Evolutionary conservation across 164 flowering plant genomes (phyloP).

Genomic region (Liriodendron chinense): DNA sequence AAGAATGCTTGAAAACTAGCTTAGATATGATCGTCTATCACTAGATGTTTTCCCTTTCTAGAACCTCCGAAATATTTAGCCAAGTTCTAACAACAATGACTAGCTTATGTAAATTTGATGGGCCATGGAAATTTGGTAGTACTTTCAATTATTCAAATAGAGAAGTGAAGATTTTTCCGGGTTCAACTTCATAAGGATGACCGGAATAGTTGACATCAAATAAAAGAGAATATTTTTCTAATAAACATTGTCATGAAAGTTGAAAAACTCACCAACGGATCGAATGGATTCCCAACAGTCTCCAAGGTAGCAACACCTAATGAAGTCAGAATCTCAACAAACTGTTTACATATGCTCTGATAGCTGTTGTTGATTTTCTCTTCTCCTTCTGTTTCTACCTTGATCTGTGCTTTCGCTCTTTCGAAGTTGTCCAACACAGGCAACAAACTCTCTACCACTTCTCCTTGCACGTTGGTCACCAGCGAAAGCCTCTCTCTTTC

Average conservation of each 20-base stretch:
- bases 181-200: not conserved
- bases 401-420: slow-evolving; percentile 83
- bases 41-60: not conserved
- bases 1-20: too few relatives aligned
- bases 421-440: slow-evolving; percentile 89
- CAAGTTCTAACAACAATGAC: not conserved
- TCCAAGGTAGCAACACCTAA: slow-evolving; percentile 74
- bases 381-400: slow-evolving; percentile 76
- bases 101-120: not conserved
- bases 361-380: slow-evolving; percentile 80
- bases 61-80: not conserved
- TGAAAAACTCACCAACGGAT: slow-evolving; percentile 75
- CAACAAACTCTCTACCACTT: slow-evolving; percentile 76
- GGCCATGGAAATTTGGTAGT: not conserved
- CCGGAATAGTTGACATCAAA: not conserved
- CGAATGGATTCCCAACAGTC: slow-evolving; percentile 73
- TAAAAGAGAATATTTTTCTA: not conserved
- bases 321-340: slow-evolving; percentile 66
- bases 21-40: not conserved
- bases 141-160: too few relatives aligned
- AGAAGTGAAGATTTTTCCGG: not conserved
- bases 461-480: slow-evolving; percentile 79
- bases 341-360: slow-evolving; percentile 92
- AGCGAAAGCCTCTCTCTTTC: slow-evolving; percentile 76
- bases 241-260: not conserved